Evolutionary conservation across 805 yeast species (phyloP), one percentile per base, ranked within the genome.

Genomic region (Yamadazyma sp.): DNA sequence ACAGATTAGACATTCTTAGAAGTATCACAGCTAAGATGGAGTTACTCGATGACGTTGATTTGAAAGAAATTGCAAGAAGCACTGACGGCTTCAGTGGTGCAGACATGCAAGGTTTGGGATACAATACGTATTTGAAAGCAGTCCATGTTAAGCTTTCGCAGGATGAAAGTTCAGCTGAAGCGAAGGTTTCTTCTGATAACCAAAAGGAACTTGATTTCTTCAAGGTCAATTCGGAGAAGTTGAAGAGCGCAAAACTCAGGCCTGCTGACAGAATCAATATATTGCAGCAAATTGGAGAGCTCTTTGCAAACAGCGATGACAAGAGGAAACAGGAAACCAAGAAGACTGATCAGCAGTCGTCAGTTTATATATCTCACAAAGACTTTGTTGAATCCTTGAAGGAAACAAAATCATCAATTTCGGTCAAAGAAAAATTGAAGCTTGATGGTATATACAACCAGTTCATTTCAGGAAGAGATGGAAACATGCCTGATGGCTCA

Each of bases 31-130:
- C 66, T 18, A 82, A 80, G 32, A 84, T 90, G 84, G 65, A 63
- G 13, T 54, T 87, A 7, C 64, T 56, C 10, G 56, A 53, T 5
- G 70, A 65, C 13, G 81, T 80, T n/a, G 62, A 75, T 32, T 57
- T 88, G 30, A 59, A 60, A 1, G 64, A 57, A 5, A 61, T 88
- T 33, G 90, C 95, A 0, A 47, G 52, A 8, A 46, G 55, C 3
- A 80, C 95, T 0, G 78, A 72, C 0, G 96, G 96, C 0, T 90
- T 75, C 50, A 84, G 96, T 10, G 96, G 96, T 11, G 99, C 99
- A 0, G 99, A 91, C 62, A 65, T 91, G 55, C 98, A 90, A 60
- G 96, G 96, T 0, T 60, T 91, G 33, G 82, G 89, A 27, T 91
- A 89, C 59, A 93, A 88, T 60, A 96, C 97, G 0, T 88, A 90